These are phyloP conservation scores for Aspergillus baeticus DNA, from an alignment of 495 filamentous ascomycete genomes.

Conservation along the genomic window DNA sequence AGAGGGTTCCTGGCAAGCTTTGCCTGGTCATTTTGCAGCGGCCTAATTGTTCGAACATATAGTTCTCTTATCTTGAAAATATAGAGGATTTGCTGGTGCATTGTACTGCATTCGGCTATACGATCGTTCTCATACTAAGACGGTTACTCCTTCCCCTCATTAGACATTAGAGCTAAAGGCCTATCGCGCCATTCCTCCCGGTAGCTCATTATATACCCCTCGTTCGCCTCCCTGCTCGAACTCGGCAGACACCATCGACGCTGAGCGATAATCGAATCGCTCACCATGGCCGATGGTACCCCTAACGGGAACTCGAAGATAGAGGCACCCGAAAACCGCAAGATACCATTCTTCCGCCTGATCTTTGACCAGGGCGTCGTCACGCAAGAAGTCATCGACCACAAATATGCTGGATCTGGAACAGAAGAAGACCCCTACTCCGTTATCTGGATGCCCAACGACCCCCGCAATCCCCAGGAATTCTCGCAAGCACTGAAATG, in stretches of 20 bases:
- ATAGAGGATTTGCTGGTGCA: not conserved
- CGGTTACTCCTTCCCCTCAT: too few relatives aligned
- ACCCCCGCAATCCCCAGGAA: conserved; percentile 71
- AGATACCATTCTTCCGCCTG: conserved; percentile 44
- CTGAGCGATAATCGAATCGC: not conserved
- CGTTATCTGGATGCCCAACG: conserved; percentile 71
- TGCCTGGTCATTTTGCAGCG: too few relatives aligned
- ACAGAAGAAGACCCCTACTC: conserved; percentile 72
- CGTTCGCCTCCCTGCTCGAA: not conserved
- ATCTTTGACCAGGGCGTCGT: conserved; percentile 54
- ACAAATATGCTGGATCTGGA: conserved; percentile 65
- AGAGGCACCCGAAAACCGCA: conserved; percentile 30
- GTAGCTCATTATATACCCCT: not conserved
- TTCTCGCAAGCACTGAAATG: conserved; percentile 65
- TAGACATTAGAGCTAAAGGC: too few relatives aligned
- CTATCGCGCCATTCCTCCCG: too few relatives aligned
- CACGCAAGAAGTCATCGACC: conserved; percentile 55
- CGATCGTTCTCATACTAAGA: not conserved
- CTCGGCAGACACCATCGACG: not conserved
- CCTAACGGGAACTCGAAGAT: conserved; percentile 30
- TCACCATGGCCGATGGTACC: conserved; percentile 30
- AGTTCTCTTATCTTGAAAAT: not conserved
- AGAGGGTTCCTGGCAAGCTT: not conserved
- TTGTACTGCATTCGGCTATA: not conserved
- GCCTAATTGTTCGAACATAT: too few relatives aligned